These are phyloP conservation scores for Saccharomyces hybrid DNA, from an alignment of 1,139 yeast species.

Conservation along the genomic window DNA sequence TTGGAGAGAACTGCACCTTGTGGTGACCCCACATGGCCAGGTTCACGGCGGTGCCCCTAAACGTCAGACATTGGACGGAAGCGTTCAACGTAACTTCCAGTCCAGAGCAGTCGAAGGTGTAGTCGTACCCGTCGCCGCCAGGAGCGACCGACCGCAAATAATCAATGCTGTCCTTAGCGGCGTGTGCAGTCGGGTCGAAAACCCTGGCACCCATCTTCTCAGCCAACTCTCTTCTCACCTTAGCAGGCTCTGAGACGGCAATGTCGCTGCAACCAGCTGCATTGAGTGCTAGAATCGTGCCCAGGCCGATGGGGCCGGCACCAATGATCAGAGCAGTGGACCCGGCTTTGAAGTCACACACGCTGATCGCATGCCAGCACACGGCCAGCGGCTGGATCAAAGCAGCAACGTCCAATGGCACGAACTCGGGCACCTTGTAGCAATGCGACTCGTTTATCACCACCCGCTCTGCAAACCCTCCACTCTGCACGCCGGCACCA, in stretches of 20 bases:
- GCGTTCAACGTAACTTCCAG: conserved; percentile 47
- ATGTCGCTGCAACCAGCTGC: conserved; percentile 49
- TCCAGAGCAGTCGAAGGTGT: conserved; percentile 58
- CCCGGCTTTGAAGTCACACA: conserved; percentile 40
- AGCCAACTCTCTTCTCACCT: conserved; percentile 47
- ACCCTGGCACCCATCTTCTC: conserved; percentile 42
- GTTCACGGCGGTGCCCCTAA: conserved; percentile 58
- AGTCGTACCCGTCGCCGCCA: conserved; percentile 48
- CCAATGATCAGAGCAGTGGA: conserved; percentile 49
- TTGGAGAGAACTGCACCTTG: conserved; percentile 42
- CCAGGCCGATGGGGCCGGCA: conserved; percentile 59
- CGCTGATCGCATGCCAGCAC: conserved; percentile 52
- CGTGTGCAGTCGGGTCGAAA: conserved; percentile 40
- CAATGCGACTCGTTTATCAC: conserved; percentile 44
- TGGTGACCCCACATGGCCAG: conserved; percentile 55
- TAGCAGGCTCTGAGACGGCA: conserved; percentile 56
- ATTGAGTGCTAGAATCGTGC: conserved; percentile 48
- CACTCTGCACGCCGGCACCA: conserved; percentile 45
- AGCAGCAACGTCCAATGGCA: conserved; percentile 50
- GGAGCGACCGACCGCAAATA: conserved; percentile 38
- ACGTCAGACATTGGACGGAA: conserved; percentile 44
- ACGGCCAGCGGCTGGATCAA: conserved; percentile 51
- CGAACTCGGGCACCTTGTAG: conserved; percentile 40
- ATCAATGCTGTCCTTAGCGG: conserved; percentile 33
- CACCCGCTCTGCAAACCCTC: conserved; percentile 46